phyloP scores from a whole-genome alignment of 2,329 filamentous ascomycete genomes.

The Claviceps monticola region DNA sequence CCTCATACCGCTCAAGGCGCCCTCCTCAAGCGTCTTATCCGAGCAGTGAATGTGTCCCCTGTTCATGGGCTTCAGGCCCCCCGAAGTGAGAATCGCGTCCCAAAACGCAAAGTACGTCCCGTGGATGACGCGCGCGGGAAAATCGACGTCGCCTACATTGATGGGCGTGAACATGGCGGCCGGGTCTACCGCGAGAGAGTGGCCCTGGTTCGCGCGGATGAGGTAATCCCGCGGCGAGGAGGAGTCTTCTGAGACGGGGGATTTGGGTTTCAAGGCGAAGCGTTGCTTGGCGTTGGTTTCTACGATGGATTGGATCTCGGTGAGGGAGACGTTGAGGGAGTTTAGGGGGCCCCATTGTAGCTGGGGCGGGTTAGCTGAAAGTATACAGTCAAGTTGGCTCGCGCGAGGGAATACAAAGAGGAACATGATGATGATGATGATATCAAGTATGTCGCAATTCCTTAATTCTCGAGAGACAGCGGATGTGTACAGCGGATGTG shows the following conservation, averaged over 20 bases:
- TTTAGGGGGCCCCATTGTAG: slow-evolving; percentile 45
- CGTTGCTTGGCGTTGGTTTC: slow-evolving; percentile 76
- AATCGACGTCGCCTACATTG: slow-evolving; percentile 38
- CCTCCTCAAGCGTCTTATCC: slow-evolving; percentile 36
- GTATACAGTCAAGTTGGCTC: too few species aligned
- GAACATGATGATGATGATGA: too few species aligned
- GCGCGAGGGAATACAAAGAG: too few species aligned
- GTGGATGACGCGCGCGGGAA: slow-evolving; percentile 63
- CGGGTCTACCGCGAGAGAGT: slow-evolving; percentile 66
- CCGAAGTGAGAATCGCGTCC: slow-evolving; percentile 56
- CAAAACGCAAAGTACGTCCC: slow-evolving; percentile 80
- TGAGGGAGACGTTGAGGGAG: slow-evolving; percentile 57
- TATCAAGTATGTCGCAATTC: too few species aligned
- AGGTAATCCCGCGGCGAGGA: slow-evolving; percentile 54
- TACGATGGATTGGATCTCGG: slow-evolving; percentile 59
- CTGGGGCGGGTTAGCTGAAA: slow-evolving; percentile 15
- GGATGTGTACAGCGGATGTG: too few species aligned
- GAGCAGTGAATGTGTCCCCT: slow-evolving; percentile 87
- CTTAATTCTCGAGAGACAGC: too few species aligned
- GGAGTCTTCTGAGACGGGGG: slow-evolving; percentile 11
- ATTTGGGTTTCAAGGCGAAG: slow-evolving; percentile 57
- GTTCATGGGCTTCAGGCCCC: slow-evolving; percentile 68
- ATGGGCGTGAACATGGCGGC: slow-evolving; percentile 57
- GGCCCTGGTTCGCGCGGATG: slow-evolving; percentile 92
- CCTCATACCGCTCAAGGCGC: slow-evolving; percentile 70